Percentiles rank a stretch among this genome's conserved stretches.
These are phyloP conservation scores for Monosporascus sp. DNA, from an alignment of 2,329 filamentous ascomycete genomes.

Conservation along the genomic window DNA sequence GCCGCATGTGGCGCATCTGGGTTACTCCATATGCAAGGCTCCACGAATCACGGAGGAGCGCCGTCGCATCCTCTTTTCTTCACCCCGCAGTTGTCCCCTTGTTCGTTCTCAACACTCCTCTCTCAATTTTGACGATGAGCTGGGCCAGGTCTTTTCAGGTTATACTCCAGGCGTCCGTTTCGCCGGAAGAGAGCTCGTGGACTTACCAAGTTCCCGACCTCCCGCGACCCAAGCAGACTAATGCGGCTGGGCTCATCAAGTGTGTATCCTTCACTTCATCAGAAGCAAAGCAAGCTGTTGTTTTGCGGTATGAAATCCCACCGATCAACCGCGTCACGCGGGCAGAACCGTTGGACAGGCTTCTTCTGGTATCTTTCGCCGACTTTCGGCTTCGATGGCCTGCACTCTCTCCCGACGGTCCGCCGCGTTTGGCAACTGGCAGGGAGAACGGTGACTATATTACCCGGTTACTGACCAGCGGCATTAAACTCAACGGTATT, in stretches of 20 bases:
- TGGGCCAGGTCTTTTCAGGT: no score
- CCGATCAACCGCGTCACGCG: no score
- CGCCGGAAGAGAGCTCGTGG: constrained; percentile 22
- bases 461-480: constrained; percentile 27
- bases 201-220: constrained; percentile 21
- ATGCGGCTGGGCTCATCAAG: constrained; percentile 23
- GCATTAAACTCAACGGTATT: constrained; percentile 29
- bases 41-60: no score
- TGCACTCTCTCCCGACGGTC: constrained; percentile 3
- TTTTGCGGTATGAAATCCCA: no score
- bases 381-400: constrained; percentile 25
- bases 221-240: constrained; percentile 9
- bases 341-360: no score
- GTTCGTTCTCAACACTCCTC: no score
- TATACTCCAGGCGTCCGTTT: constrained; percentile 15
- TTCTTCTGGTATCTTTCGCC: constrained; percentile 26
- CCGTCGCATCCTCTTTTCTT: no score
- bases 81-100: no score
- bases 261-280: constrained; percentile 16
- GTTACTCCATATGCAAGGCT: no score
- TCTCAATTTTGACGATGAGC: no score
- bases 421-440: constrained; percentile 19
- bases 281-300: constrained; percentile 23
- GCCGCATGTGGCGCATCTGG: no score
- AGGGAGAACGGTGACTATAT: constrained; percentile 33